These are phyloP conservation scores for Pichia eremophila DNA, from an alignment of 805 yeast genomes.

Conservation along the genomic window DNA sequence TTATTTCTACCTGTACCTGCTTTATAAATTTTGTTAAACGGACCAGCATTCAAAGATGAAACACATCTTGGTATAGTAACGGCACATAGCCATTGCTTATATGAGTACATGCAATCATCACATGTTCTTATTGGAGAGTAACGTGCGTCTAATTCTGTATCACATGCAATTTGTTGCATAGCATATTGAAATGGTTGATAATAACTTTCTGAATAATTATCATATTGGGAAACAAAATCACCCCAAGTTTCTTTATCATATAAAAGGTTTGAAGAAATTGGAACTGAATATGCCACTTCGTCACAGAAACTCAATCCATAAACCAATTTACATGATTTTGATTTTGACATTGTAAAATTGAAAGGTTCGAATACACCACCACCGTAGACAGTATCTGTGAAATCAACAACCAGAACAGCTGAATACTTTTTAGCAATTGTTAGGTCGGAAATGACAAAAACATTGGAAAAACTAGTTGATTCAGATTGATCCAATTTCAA, in stretches of 20 bases:
- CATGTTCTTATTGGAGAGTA: slow-evolving; percentile 74
- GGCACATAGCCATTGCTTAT: slow-evolving; percentile 83
- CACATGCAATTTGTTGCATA: slow-evolving; percentile 68
- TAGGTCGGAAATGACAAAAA: slow-evolving; percentile 53
- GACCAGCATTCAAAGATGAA: slow-evolving; percentile 28
- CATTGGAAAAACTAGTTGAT: slow-evolving; percentile 25
- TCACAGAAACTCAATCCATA: slow-evolving; percentile 70
- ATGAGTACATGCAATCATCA: slow-evolving; percentile 58
- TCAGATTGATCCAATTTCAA: slow-evolving; percentile 17
- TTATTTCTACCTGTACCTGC: slow-evolving; percentile 49
- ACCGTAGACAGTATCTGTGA: slow-evolving; percentile 33
- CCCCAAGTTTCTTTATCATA: slow-evolving; percentile 24
- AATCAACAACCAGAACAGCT: slow-evolving; percentile 52
- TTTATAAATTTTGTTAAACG: slow-evolving; percentile 38
- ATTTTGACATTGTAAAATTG: slow-evolving; percentile 44
- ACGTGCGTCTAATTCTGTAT: slow-evolving; percentile 50
- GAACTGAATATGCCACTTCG: slow-evolving; percentile 82
- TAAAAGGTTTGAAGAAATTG: slow-evolving; percentile 30
- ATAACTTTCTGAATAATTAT: slow-evolving; percentile 44
- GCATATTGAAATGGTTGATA: slow-evolving; percentile 68
- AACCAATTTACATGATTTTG: slow-evolving; percentile 60
- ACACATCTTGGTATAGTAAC: slow-evolving; percentile 84
- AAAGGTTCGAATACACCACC: slow-evolving; percentile 55
- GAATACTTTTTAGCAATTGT: slow-evolving; percentile 51
- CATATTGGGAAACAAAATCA: slow-evolving; percentile 44